Conservation (phyloP, 805 yeast species). For the Nakazawaea sp. region DNA sequence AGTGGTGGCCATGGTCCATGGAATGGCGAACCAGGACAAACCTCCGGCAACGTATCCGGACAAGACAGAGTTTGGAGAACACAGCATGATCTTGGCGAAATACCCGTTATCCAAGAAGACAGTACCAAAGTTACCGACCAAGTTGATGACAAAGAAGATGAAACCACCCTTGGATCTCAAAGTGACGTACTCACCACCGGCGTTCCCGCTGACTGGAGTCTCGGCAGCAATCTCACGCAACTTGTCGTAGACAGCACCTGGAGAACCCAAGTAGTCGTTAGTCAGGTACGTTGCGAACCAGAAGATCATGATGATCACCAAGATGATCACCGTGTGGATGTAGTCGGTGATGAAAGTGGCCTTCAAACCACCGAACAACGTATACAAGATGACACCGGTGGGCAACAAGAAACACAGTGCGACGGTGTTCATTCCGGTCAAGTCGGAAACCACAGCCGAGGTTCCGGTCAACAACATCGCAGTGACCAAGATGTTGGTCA, state of each 20-base stretch:
- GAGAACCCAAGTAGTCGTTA: conserved; percentile 69
- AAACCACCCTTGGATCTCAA: conserved; percentile 85
- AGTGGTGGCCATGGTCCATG: conserved; percentile 74
- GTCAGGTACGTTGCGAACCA: conserved; percentile 75
- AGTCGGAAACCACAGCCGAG: conserved; percentile 69
- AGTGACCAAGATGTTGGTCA: conserved; percentile 84
- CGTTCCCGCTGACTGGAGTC: conserved; percentile 71
- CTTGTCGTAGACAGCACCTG: conserved; percentile 71
- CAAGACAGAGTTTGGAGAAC: conserved; percentile 75
- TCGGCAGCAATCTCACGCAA: conserved; percentile 53
- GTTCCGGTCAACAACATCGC: conserved; percentile 93
- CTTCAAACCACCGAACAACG: conserved; percentile 75
- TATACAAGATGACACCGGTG: conserved; percentile 67
- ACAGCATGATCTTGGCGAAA: conserved; percentile 85
- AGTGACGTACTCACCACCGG: conserved; percentile 82
- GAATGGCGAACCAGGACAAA: conserved; percentile 86
- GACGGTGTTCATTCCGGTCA: conserved; percentile 73
- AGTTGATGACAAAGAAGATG: conserved; percentile 80
- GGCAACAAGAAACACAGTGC: conserved; percentile 85
- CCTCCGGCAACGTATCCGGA: conserved; percentile 90
- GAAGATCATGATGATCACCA: conserved; percentile 73
- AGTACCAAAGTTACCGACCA: conserved; percentile 87
- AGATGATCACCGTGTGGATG: conserved; percentile 73
- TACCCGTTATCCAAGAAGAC: conserved; percentile 84
- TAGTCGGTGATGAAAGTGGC: conserved; percentile 80